Evolutionary conservation across 805 yeast species (phyloP).

Genomic region (Suhomyces kilbournensis): DNA sequence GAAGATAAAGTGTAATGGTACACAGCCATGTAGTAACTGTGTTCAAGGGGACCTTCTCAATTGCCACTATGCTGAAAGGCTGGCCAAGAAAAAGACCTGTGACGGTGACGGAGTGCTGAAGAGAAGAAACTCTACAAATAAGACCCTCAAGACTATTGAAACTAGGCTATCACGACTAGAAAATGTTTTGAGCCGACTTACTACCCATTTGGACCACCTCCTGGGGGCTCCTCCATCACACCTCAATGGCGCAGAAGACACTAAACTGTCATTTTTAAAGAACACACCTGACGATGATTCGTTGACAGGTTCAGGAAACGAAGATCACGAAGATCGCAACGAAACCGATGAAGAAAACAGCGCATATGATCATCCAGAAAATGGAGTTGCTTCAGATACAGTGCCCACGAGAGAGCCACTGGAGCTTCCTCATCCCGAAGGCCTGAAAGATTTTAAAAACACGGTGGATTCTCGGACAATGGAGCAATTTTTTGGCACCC

Average conservation of each 20-base stretch:
- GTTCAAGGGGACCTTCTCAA: slow-evolving; percentile 12
- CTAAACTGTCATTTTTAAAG: neutral
- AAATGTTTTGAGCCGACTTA: slow-evolving; percentile 15
- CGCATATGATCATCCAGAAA: neutral
- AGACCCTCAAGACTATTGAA: slow-evolving; percentile 16
- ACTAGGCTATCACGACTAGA: slow-evolving; percentile 21
- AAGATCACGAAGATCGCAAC: neutral
- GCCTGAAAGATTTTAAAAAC: neutral
- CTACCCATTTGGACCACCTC: slow-evolving; percentile 17
- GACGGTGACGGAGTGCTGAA: neutral
- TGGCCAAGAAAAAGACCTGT: slow-evolving; percentile 6
- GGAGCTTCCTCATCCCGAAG: neutral
- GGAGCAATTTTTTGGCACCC: slow-evolving; percentile 32
- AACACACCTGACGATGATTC: neutral
- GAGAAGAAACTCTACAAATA: neutral
- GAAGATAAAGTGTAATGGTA: slow-evolving; percentile 34
- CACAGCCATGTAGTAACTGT: slow-evolving; percentile 29
- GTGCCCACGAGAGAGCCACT: neutral
- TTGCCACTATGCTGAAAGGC: slow-evolving; percentile 24
- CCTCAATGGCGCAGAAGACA: too few relatives aligned
- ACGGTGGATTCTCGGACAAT: neutral
- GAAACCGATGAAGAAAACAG: neutral
- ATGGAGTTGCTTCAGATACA: slow-evolving; percentile 13
- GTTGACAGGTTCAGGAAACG: neutral
- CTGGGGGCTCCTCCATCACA: neutral